These are phyloP conservation scores for Butyriboletus loyo DNA, from an alignment of 768 basidiomycete genomes.

Conservation along the genomic window DNA sequence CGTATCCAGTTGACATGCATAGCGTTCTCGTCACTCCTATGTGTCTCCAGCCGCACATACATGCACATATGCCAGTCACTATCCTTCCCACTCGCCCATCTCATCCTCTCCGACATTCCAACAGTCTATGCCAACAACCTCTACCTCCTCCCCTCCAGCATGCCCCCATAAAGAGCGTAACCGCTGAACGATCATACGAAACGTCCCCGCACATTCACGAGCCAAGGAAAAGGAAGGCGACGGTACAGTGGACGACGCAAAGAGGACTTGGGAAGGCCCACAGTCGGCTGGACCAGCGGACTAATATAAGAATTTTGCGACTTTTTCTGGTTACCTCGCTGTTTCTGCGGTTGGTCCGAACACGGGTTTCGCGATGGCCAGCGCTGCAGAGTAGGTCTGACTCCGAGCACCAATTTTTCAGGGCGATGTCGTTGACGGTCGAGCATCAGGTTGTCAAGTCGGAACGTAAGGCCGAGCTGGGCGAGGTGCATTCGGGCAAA, in stretches of 20 bases:
- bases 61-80: conserved; percentile 29
- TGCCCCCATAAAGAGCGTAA: conserved; percentile 36
- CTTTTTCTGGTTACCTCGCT: conserved; percentile 44
- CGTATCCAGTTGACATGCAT: too few species aligned
- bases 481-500: background rate
- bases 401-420: conserved; percentile 25
- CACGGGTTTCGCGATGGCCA: conserved; percentile 1
- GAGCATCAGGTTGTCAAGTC: conserved; percentile 22
- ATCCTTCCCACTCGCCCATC: conserved; percentile 20
- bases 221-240: conserved; percentile 53
- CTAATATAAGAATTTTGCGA: conserved; percentile 60
- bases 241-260: conserved; percentile 24
- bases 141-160: conserved; percentile 1
- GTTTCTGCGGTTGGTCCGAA: conserved; percentile 30
- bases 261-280: conserved; percentile 44
- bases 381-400: conserved; percentile 8
- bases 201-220: conserved; percentile 44
- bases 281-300: conserved; percentile 56
- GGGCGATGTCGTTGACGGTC: conserved; percentile 38
- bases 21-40: too few species aligned
- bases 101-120: conserved; percentile 7
- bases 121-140: background rate
- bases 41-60: too few species aligned
- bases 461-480: conserved; percentile 16
- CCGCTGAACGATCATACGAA: conserved; percentile 63